A percentile compares a stretch with the other conserved stretches of the same genome.
These are phyloP conservation scores for Ophiostoma ulmi DNA, from an alignment of 2,329 filamentous ascomycete genomes.

Conservation along the genomic window DNA sequence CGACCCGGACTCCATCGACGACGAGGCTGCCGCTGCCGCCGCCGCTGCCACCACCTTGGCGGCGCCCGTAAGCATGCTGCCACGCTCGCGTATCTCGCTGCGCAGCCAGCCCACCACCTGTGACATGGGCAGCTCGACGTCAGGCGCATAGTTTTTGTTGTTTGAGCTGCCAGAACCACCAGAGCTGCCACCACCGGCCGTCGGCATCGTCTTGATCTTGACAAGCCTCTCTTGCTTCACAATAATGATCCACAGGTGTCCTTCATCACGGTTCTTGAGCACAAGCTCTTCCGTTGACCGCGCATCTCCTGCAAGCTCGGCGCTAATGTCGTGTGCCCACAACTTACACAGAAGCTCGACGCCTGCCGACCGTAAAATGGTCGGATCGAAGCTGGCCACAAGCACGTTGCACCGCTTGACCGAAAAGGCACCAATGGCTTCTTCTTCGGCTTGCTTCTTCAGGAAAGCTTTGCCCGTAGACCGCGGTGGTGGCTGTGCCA, in stretches of 20 bases:
- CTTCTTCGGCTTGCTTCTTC: slow-evolving; percentile 62
- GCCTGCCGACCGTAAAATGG: slow-evolving; percentile 68
- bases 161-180: not conserved
- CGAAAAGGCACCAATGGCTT: slow-evolving; percentile 55
- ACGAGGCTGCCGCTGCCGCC: slow-evolving; percentile 30
- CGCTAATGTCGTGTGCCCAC: slow-evolving; percentile 79
- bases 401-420: slow-evolving; percentile 77
- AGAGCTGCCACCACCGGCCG: not conserved
- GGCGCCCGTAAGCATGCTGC: slow-evolving; percentile 23
- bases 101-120: slow-evolving; percentile 78
- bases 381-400: slow-evolving; percentile 78
- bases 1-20: slow-evolving; percentile 27
- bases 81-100: slow-evolving; percentile 66
- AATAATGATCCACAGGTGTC: slow-evolving; percentile 81
- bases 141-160: slow-evolving; percentile 62
- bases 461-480: slow-evolving; percentile 46
- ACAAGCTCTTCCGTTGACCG: slow-evolving; percentile 74
- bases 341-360: slow-evolving; percentile 72
- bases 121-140: slow-evolving; percentile 67
- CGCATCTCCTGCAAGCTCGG: slow-evolving; percentile 78
- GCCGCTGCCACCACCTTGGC: slow-evolving; percentile 24
- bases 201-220: slow-evolving; percentile 70
- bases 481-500: slow-evolving; percentile 59
- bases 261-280: slow-evolving; percentile 68
- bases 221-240: slow-evolving; percentile 70